These are phyloP conservation scores for Candida railenensis DNA, from an alignment of 805 yeast species.

Conservation along the genomic window DNA sequence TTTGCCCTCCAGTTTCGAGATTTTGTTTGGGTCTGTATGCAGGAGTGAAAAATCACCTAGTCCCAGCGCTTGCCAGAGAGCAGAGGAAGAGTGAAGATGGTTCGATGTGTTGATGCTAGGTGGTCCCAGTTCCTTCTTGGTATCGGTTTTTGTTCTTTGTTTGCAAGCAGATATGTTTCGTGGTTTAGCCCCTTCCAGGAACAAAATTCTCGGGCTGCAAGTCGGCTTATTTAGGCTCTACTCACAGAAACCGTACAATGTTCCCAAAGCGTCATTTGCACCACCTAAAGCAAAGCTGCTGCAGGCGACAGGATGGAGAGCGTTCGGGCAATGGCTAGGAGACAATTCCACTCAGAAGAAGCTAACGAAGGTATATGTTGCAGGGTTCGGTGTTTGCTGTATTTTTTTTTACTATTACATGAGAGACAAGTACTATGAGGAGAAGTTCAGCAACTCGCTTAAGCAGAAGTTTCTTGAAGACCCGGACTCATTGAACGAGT, in stretches of 20 bases:
- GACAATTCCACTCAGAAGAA: conserved; percentile 59
- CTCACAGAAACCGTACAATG: not conserved
- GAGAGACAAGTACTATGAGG: conserved; percentile 64
- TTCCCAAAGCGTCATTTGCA: not conserved
- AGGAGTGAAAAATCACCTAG: not conserved
- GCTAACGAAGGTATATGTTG: conserved; percentile 62
- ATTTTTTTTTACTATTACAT: conserved; percentile 63
- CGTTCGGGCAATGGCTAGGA: conserved; percentile 42
- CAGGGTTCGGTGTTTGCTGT: conserved; percentile 56
- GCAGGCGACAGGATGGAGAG: conserved; percentile 19
- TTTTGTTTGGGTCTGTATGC: not conserved
- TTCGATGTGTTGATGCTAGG: too few species aligned
- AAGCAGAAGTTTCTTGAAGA: conserved; percentile 35
- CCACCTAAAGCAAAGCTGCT: not conserved
- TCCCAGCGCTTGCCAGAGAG: too few species aligned
- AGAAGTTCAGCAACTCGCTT: conserved; percentile 52
- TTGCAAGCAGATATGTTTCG: too few species aligned
- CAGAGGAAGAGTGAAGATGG: too few species aligned
- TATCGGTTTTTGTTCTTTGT: too few species aligned
- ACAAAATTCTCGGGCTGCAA: too few species aligned
- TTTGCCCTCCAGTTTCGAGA: not conserved
- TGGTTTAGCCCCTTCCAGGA: too few species aligned
- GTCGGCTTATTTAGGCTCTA: too few species aligned
- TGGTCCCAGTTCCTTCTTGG: too few species aligned
- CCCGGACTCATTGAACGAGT: conserved; percentile 51